Conservation (phyloP, 768 basidiomycete species). For the Mycena galericulata region DNA sequence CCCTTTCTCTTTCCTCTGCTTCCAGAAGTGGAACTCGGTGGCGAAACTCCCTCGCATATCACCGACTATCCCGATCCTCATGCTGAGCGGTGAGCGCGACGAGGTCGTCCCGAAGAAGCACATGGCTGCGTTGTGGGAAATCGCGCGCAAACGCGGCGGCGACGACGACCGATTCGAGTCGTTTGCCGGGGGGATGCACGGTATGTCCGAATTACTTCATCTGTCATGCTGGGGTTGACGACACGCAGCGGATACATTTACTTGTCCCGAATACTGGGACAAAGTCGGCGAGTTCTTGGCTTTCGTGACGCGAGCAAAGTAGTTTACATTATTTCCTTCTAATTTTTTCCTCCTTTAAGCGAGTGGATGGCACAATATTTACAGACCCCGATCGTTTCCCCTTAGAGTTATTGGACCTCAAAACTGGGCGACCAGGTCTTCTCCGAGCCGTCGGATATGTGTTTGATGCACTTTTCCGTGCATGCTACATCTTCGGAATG, state of each 20-base stretch:
- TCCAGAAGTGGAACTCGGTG: conserved; percentile 76
- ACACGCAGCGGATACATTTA: not conserved
- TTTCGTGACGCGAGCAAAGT: not conserved
- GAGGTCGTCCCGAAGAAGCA: conserved; percentile 65
- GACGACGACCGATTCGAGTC: conserved; percentile 10
- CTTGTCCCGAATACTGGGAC: conserved; percentile 47
- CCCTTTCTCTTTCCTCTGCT: conserved; percentile 69
- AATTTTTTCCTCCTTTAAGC: too few species aligned
- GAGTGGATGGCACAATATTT: too few species aligned
- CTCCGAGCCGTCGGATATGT: too few species aligned
- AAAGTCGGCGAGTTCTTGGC: conserved; percentile 45
- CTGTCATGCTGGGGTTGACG: not conserved
- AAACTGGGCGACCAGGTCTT: too few species aligned
- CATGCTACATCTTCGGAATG: too few species aligned
- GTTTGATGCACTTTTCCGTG: too few species aligned
- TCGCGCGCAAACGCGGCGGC: conserved; percentile 41
- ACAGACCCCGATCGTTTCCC: too few species aligned
- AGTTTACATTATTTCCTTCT: too few species aligned
- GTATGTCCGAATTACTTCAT: not conserved
- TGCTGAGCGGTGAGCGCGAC: conserved; percentile 68
- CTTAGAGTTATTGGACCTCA: too few species aligned
- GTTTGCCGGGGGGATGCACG: not conserved
- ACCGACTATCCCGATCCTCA: conserved; percentile 62
- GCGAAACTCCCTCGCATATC: conserved; percentile 52
- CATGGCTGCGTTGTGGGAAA: conserved; percentile 64